Evolutionary conservation across 2,329 filamentous ascomycete genomes (phyloP), one percentile per base, ranked within the genome.

Genomic region (Fusarium camptoceras): DNA sequence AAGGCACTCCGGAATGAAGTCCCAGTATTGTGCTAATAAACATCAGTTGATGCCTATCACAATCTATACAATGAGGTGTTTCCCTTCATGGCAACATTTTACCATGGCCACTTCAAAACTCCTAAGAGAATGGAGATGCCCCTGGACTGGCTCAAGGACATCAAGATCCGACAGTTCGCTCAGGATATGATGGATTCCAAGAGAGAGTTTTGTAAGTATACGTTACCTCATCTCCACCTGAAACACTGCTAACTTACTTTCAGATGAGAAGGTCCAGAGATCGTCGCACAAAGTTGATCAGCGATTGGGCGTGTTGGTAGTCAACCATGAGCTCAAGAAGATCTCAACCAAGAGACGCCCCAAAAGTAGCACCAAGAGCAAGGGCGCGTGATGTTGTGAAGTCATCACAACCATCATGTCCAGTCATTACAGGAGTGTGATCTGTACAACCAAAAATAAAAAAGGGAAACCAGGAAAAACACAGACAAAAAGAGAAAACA

Each of bases 41-140:
- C 10, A 16, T 16, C 30, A 74, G 72, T 55, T 20, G 55, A 64
- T 9, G 56, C 72, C 18, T 79, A 76, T 54, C 72, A 73, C 41
- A 76, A 74, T 54, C 68, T 81, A 24, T 71, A 73, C 16, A 77
- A 81, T 12, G 69, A 68, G 39, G 78, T 81, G 68, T 81, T 81
- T 44, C 79, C 80, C n/a, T 73, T 81, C 49, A 71, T 82, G 51
- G 72, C 80, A 30, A 75, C 78, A 30, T 81, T 82, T 64, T 81
- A 82, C 59, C 80, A 81, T 66, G 81, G 80, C 65, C 80, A 81
- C 51, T 82, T 81, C 64, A 76, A 79, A 34, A 81, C 78, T 46
- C 81, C 80, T 69, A 81, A 82, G 73, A 81, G 78, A 64, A 67
- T 82, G 46, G 80, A 82, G 55, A 67, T 81, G 55, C 78, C 80